A percentile compares a stretch with the other conserved stretches of the same genome.
These are phyloP conservation scores for Podila horticola DNA, from an alignment of 192 early-diverging fungal species.

Conservation along the genomic window DNA sequence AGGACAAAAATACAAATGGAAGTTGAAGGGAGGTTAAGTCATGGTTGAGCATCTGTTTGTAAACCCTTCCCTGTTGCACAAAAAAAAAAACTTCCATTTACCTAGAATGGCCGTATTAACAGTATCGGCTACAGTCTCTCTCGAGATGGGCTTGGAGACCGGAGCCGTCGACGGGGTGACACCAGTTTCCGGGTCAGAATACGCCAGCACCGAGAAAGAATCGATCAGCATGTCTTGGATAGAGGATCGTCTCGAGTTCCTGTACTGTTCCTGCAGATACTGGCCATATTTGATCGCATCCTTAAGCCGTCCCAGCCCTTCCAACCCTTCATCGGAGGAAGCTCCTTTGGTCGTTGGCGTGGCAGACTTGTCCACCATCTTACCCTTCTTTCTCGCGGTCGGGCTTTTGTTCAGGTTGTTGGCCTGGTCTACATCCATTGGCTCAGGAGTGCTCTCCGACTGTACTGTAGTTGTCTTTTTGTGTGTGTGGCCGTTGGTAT, in stretches of 20 bases:
- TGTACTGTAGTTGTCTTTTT: slow-evolving; percentile 34
- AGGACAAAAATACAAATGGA: too few relatives aligned
- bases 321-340: slow-evolving; percentile 22
- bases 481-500: too few relatives aligned
- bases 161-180: slow-evolving; percentile 18
- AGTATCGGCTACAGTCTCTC: slow-evolving; percentile 69
- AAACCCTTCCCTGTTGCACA: background rate
- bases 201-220: slow-evolving; percentile 78
- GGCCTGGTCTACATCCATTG: slow-evolving; percentile 50
- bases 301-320: slow-evolving; percentile 35
- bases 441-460: background rate
- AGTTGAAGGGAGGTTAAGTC: too few relatives aligned
- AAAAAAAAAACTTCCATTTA: slow-evolving; percentile 18
- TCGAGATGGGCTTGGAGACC: slow-evolving; percentile 21
- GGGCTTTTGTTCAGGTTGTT: background rate
- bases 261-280: slow-evolving; percentile 66
- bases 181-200: slow-evolving; percentile 66
- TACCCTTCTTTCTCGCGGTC: background rate
- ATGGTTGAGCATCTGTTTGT: background rate
- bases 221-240: slow-evolving; percentile 53
- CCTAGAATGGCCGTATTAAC: slow-evolving; percentile 77
- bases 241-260: slow-evolving; percentile 7
- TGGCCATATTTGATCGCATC: slow-evolving; percentile 62
- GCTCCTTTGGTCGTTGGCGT: slow-evolving; percentile 5
- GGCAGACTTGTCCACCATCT: background rate